Base-by-base conservation (phyloP, 176 grass and related monocot species). In the Carex myosuroides region DNA sequence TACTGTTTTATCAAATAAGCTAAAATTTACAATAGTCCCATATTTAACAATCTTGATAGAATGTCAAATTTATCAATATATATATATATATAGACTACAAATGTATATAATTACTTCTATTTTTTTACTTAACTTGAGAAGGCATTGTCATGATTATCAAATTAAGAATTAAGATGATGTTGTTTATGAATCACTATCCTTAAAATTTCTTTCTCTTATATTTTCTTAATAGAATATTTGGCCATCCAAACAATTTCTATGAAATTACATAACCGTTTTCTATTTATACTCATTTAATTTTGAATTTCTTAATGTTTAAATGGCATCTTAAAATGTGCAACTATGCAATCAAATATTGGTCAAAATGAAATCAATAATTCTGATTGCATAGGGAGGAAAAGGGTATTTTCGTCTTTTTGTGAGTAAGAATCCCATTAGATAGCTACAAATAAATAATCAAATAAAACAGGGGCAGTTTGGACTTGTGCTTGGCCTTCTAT, bases 401-500 rank as follows among this genome's bases (percentile, higher is more conserved):
- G 62, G 81, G 81, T 52, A 83, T 55, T 69, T 67, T 55, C 0
- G 81, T 83, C 62, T 35, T 66, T 81, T 83, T 29, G 3, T 2
- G 12, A 17, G 16, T 68, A 66, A 18, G 80, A 29, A 66, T 50
- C 22, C 62, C 44, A 75, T 62, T 78, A 56, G 83, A 52, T 76
- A 11, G 53, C 20, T 44, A 58, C 2, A 73, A 73, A 73, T 22
- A 46, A 61, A n/a, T n/a, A n/a, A n/a, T n/a, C n/a, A n/a, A n/a
- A n/a, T 35, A 0, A 53, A 76, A 52, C n/a, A 64, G 17, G 70
- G 66, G 53, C 55, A 22, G 14, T 73, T 24, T 56, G 83, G 67
- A 85, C 20, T 62, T 55, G 8, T 29, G 56, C 26, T 20, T 46
- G 53, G 67, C 84, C 84, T 85, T 85, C 84, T 79, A 79, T 48